Evolutionary conservation across 2,329 filamentous ascomycete species (phyloP), one percentile per base, ranked within the genome.

Genomic region (Pyrenochaeta sp.): DNA sequence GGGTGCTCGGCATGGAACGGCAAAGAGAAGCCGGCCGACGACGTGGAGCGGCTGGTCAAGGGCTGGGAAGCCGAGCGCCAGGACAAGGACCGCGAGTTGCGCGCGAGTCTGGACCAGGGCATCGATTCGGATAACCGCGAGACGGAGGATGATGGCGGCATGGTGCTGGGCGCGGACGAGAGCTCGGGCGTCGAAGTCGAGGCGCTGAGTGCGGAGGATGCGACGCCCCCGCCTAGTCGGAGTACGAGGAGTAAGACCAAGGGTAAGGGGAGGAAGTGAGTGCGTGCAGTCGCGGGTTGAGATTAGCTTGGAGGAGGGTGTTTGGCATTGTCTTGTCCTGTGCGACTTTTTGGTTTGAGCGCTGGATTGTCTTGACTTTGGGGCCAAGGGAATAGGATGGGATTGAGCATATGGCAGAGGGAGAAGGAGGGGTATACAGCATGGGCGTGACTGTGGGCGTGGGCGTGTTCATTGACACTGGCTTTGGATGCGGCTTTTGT

Each of bases 1-100:
- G 83, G 83, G n/a, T 99, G 94, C 64, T 86, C 87, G 7, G 78
- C 84, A 2, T 81, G 81, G 74, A 99, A 99, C 67, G 93, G 93
- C 0, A 83, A 88, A 61, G 83, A 90, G 59, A 89, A 93, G 67
- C 83, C 85, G 7, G 83, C 84, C 55, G 84, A 86, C 63, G 86
- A 93, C 37, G 77, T 93, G 8, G 53, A 53, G 1, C 45, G 44
- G 8, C 39, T 70, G 14, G 65, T 68, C 0, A 51, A 67, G 32
- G 53, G 45, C 8, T 70, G 65, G 67, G 67, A 67, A 35, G 59
- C 82, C 29, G 84, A 88, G 61, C 82, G 90, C 15, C 71, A 74
- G 40, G 57, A 54, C 1, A 58, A 51, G 20, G 53, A 48, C 7
- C 48, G 55, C 14, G 44, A 59, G 18, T 29, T 36, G 14, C 39